A percentile compares a stretch with the other conserved stretches of the same genome.
Evolutionary conservation across 805 yeast genomes (phyloP).

Genomic region (Cyberlindnera saturnus): DNA sequence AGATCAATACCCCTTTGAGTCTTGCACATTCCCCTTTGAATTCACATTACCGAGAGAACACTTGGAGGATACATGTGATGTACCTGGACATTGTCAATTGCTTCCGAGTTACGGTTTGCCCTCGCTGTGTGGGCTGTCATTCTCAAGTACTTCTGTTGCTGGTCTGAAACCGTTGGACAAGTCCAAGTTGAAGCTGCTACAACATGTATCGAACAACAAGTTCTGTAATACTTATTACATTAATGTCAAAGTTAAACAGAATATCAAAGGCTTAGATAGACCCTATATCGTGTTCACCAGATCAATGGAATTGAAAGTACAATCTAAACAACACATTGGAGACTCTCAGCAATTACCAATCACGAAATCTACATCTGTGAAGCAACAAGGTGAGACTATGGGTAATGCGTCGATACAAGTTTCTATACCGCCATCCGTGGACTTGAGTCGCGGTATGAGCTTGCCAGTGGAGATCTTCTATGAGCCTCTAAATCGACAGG

Average conservation of each 20-base stretch:
- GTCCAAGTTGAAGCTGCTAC: conserved; percentile 1
- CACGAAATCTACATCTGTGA: neutral
- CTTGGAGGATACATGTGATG: conserved; percentile 12
- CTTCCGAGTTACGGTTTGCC: conserved; percentile 17
- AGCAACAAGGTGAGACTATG: neutral
- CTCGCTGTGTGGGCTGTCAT: conserved; percentile 12
- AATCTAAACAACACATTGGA: conserved; percentile 2
- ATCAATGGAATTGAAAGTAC: conserved; percentile 14
- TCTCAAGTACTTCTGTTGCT: conserved; percentile 12
- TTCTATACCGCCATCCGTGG: neutral
- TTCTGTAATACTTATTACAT: conserved; percentile 15
- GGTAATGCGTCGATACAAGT: neutral
- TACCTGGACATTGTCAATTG: conserved; percentile 6
- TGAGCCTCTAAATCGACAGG: neutral
- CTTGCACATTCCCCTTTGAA: conserved; percentile 12
- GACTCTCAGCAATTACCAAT: conserved; percentile 9
- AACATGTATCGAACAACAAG: neutral
- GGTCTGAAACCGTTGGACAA: conserved; percentile 9
- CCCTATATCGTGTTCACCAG: conserved; percentile 16
- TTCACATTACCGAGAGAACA: conserved; percentile 14
- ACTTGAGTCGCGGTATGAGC: neutral
- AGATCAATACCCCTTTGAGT: conserved; percentile 5
- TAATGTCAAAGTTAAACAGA: conserved; percentile 11
- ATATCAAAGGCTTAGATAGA: conserved; percentile 6
- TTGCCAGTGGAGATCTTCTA: neutral